phyloP scores from a whole-genome alignment of 768 basidiomycete genomes.

The Russula olivacea region DNA sequence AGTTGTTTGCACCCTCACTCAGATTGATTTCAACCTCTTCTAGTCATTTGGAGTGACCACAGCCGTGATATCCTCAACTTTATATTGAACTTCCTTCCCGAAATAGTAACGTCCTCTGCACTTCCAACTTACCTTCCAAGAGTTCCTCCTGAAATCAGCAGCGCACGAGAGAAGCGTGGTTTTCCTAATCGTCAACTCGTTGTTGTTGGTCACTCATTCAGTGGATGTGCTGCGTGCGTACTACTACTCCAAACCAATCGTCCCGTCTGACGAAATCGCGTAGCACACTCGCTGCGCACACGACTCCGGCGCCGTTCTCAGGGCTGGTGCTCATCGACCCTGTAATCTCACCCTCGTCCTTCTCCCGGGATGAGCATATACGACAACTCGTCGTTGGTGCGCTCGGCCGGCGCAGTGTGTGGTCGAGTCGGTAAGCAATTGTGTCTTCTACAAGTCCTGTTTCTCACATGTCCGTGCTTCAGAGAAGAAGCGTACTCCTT shows the following conservation, averaged over 20 bases:
- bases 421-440: constrained; percentile 50
- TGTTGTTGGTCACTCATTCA: constrained; percentile 78
- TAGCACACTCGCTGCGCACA: constrained; percentile 61
- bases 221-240: constrained; percentile 70
- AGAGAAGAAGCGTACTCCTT: constrained; percentile 55
- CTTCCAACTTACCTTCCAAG: constrained; percentile 53
- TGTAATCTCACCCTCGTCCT: constrained; percentile 41
- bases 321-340: constrained; percentile 76
- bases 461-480: background rate
- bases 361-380: background rate
- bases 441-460: background rate
- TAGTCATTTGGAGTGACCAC: constrained; percentile 77
- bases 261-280: background rate
- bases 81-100: constrained; percentile 60
- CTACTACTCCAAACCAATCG: background rate
- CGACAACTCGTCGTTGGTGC: constrained; percentile 37
- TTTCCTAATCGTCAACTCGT: constrained; percentile 52
- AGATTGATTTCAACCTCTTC: background rate
- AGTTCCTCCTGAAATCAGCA: constrained; percentile 40
- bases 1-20: background rate
- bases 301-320: constrained; percentile 60
- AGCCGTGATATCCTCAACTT: constrained; percentile 76
- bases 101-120: constrained; percentile 27
- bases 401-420: constrained; percentile 51
- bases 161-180: constrained; percentile 41